Conservation (phyloP, 2,329 filamentous ascomycete genomes). For the Pestalotiopsis sp. region DNA sequence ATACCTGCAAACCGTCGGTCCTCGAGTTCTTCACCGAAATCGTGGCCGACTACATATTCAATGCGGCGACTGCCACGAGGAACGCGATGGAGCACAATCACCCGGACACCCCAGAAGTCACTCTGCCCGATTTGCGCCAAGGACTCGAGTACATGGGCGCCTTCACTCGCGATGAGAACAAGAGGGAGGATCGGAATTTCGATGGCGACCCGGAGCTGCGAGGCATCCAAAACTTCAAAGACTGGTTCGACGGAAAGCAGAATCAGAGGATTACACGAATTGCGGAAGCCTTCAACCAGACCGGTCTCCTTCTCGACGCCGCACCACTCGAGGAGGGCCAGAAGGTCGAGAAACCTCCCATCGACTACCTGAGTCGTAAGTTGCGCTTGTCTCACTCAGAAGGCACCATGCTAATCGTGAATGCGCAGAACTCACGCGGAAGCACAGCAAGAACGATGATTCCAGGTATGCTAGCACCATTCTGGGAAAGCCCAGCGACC, state of each 20-base stretch:
- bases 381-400: conserved; percentile 8
- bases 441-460: conserved; percentile 86
- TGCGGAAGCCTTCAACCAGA: conserved; percentile 63
- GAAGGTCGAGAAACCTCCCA: conserved; percentile 43
- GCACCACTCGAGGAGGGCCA: conserved; percentile 43
- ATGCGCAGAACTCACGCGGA: conserved; percentile 79
- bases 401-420: not conserved
- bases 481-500: conserved; percentile 73
- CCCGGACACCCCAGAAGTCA: conserved; percentile 60
- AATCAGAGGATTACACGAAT: conserved; percentile 82
- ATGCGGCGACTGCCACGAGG: conserved; percentile 74
- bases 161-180: conserved; percentile 67
- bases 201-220: conserved; percentile 73
- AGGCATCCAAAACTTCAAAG: conserved; percentile 76
- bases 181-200: conserved; percentile 66
- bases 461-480: conserved; percentile 84
- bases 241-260: conserved; percentile 74
- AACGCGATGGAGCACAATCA: conserved; percentile 72
- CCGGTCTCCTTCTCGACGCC: conserved; percentile 34
- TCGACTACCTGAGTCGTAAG: conserved; percentile 70
- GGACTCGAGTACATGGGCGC: conserved; percentile 82
- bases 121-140: conserved; percentile 78
- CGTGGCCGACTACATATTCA: conserved; percentile 75
- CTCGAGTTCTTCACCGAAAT: conserved; percentile 89
- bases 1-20: conserved; percentile 77